Conservation (phyloP, 2,329 filamentous ascomycete genomes). For the Calonectria ilicicola region DNA sequence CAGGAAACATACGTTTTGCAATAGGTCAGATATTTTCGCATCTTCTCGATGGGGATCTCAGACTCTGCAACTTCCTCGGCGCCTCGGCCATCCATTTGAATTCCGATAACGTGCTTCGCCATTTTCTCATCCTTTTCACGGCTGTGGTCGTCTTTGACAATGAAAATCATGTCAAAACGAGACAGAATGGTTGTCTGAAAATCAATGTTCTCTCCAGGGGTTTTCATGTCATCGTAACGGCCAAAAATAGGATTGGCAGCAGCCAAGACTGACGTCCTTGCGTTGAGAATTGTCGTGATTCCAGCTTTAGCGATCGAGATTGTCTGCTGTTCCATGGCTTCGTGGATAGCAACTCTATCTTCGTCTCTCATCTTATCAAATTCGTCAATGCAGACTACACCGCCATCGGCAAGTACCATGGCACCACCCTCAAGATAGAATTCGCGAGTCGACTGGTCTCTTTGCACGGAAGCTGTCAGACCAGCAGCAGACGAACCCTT, state of each 20-base stretch:
- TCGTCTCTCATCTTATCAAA: constrained; percentile 99
- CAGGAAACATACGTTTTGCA: constrained; percentile 83
- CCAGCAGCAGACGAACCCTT: constrained; percentile 98
- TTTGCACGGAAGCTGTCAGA: constrained; percentile 96
- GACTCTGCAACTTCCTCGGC: constrained; percentile 85
- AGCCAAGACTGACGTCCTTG: constrained; percentile 92
- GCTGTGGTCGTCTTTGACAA: constrained; percentile 95
- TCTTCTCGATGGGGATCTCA: constrained; percentile 94
- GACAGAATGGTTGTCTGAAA: constrained; percentile 99
- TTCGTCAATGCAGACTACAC: constrained; percentile 98
- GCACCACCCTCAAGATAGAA: constrained; percentile 98
- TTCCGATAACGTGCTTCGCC: constrained; percentile 95
- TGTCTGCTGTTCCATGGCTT: constrained; percentile 99
- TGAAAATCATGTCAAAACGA: constrained; percentile 99
- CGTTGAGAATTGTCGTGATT: constrained; percentile 98
- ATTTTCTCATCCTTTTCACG: constrained; percentile 91
- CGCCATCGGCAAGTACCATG: constrained; percentile 97
- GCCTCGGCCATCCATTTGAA: constrained; percentile 92
- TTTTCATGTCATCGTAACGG: constrained; percentile 97
- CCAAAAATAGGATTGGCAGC: constrained; percentile 98
- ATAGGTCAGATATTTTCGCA: constrained; percentile 97
- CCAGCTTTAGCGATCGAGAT: constrained; percentile 99
- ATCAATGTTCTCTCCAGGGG: constrained; percentile 97
- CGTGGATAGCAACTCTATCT: constrained; percentile 96
- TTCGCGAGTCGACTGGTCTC: constrained; percentile 90